Evolutionary conservation across 495 filamentous ascomycete species (phyloP), one percentile per base, ranked within the genome.

Genomic region (Penicillium fimorum): DNA sequence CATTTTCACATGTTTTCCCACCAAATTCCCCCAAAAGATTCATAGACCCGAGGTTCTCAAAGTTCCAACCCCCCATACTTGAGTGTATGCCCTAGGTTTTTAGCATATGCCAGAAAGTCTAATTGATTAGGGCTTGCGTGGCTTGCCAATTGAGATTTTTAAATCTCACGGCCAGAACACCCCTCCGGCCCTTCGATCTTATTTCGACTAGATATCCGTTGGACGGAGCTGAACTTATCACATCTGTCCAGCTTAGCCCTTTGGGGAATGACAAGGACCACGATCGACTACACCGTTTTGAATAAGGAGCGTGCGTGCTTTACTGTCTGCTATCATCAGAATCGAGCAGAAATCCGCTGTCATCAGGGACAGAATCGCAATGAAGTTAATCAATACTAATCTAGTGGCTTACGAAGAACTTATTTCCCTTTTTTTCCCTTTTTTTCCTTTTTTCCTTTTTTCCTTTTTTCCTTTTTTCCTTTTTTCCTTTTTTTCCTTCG

Each of bases 61-160:
- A 45, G 22, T 22, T 45, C 18, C 43, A 45, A 7, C 25, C 8
- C 17, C 6, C 41, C 20, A 18, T 7, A 44, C 41, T 18, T 44
- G 41, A 20, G 41, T 18, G 20, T 22, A 44, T 25, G 18, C 41
- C 41, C n/a, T n/a, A n/a, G n/a, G n/a, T n/a, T n/a, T 12, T 24
- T 45, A 45, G 22, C 43, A 22, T 25, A 45, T 45, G 43, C 5
- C 12, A 12, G 9, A 45, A 45, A 45, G 43, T 45, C 43, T 45
- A 45, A 45, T 45, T 45, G 12, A 45, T 45, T 45, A 45, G 43
- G 43, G 20, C 43, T 45, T 45, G 12, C 20, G 24, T 22, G 43
- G 24, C 27, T 1, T 25, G 41, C 41, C 22, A 27, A 45, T 27
- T 27, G 43, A 45, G 24, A 11, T n/a, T 27, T 27, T 45, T 29